A percentile compares a stretch with the other conserved stretches of the same genome.
phyloP scores from a whole-genome alignment of 2,329 filamentous ascomycete species.

The Hypoxylon sp. region DNA sequence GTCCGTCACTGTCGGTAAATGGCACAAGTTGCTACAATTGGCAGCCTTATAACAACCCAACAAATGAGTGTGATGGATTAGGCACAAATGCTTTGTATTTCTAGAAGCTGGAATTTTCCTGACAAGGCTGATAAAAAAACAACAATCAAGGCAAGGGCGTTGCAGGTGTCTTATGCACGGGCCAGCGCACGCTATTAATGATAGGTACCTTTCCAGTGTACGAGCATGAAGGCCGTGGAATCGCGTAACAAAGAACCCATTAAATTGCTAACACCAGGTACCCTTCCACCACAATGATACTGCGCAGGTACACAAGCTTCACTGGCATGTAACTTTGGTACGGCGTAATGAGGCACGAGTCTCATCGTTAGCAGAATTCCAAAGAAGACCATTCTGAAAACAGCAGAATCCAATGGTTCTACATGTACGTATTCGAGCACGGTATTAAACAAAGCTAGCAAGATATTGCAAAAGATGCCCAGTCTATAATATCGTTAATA shows the following conservation, averaged over 20 bases:
- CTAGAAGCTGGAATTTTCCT: conserved; percentile 42
- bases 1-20: conserved; percentile 10
- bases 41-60: conserved; percentile 31
- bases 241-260: not conserved
- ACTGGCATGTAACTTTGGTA: not conserved
- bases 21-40: conserved; percentile 27
- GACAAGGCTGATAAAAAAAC: conserved; percentile 53
- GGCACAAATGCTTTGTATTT: conserved; percentile 14
- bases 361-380: not conserved
- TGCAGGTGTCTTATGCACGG: conserved; percentile 44
- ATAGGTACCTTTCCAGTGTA: conserved; percentile 1
- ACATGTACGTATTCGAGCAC: not conserved
- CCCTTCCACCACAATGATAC: not conserved
- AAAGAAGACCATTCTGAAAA: not conserved
- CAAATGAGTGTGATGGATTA: conserved; percentile 17
- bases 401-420: not conserved
- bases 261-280: not conserved
- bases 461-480: conserved; percentile 4
- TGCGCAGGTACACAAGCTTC: not conserved
- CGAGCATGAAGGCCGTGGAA: not conserved
- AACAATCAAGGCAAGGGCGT: conserved; percentile 49
- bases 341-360: not conserved
- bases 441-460: not conserved
- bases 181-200: conserved; percentile 23
- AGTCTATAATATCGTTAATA: conserved; percentile 17